phyloP scores from a whole-genome alignment of 2,329 filamentous ascomycete genomes.

The Tolypocladium guangdongense region DNA sequence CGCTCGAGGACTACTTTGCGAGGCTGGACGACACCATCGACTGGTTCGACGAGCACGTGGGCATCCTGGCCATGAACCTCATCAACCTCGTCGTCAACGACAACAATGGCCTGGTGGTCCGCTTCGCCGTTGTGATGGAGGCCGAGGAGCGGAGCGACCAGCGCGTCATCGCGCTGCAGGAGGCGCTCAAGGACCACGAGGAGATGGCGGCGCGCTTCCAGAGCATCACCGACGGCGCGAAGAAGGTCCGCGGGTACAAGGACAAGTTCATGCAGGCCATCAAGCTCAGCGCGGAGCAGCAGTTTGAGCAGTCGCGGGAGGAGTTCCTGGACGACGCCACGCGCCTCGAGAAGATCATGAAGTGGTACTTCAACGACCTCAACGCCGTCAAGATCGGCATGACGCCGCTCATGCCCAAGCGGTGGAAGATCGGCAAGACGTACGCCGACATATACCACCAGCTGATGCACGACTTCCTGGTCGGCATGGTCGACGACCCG shows the following conservation, averaged over 20 bases:
- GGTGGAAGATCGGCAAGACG: conserved; percentile 89
- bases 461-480: conserved; percentile 89
- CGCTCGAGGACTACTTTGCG: conserved; percentile 81
- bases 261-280: conserved; percentile 85
- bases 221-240: conserved; percentile 87
- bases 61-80: conserved; percentile 76
- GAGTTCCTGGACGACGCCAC: conserved; percentile 76
- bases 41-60: conserved; percentile 93
- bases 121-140: conserved; percentile 84
- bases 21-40: conserved; percentile 78
- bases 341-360: conserved; percentile 74
- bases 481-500: conserved; percentile 72
- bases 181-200: conserved; percentile 90
- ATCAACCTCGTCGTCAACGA: conserved; percentile 79
- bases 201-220: conserved; percentile 90
- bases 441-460: conserved; percentile 87
- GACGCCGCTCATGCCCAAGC: conserved; percentile 82
- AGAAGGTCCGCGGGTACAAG: conserved; percentile 90
- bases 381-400: conserved; percentile 92
- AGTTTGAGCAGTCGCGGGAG: conserved; percentile 61
- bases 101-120: conserved; percentile 81
- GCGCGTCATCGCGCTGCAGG: conserved; percentile 80
- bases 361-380: conserved; percentile 97
- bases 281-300: conserved; percentile 57
- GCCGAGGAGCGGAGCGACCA: conserved; percentile 95